Evolutionary conservation across 805 yeast species (phyloP), one percentile per base, ranked within the genome.

Genomic region (Wickerhamomyces mucosus): DNA sequence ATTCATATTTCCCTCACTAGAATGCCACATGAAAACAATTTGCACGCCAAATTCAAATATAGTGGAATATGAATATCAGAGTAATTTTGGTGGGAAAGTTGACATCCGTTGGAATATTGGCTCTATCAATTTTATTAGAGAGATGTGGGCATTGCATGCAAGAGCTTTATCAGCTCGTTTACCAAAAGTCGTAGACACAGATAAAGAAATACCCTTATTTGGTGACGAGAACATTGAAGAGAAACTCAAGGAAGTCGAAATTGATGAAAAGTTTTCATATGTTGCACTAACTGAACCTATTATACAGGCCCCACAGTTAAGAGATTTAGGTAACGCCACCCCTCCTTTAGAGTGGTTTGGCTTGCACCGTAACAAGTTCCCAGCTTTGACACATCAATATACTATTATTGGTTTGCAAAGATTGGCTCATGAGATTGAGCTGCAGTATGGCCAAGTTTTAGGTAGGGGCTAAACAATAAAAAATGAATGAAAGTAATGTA

Each of bases 301-400:
- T 6, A 85, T 92, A 22, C 94, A 82, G 39, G 82, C 92, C 14
- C 97, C 97, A 3, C 89, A 79, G 43, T 62, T 92, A 47, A 76
- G 75, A 47, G 97, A 92, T 48, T 65, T 92, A 46, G 97, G 98
- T 17, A 88, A 80, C 56, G 97, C 96, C 1, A 92, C 98, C 0
- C 98, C 98, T 1, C 98, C 98, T 3, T 59, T 92, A 36, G 98
- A 92, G 52, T 92, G 98, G 98, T 82, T 92, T 60, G 98, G 98
- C 3, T 65, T 92, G 19, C 92, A 92, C 52, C 67, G 97, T 42
- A 72, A 79, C 45, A 73, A 77, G 42, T 75, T 92, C 42, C 98
- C 98, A 0, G 76, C 81, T 25, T 67, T 82, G 36, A 79, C 95
- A 0, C 96, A 92, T 50, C 89, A 85, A 52, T 61, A 72, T 38